phyloP scores from a whole-genome alignment of 139 green algal genomes.

The Monoraphidium neglectum region DNA sequence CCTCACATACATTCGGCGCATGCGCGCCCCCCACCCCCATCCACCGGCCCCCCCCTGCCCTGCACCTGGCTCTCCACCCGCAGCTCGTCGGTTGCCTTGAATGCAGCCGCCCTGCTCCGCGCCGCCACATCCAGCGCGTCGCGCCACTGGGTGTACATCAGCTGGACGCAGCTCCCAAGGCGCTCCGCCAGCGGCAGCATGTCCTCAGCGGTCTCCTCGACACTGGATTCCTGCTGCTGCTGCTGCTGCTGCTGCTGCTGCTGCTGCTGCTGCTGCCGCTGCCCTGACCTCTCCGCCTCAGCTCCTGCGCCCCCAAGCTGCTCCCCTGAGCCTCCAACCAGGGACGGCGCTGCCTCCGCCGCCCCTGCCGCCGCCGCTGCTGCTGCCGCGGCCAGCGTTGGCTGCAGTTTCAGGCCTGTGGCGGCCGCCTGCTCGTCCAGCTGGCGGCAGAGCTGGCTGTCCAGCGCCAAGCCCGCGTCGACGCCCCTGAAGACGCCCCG shows the following conservation, averaged over 20 bases:
- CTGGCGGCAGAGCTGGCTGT: background rate
- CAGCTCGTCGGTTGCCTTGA: slow-evolving; percentile 12
- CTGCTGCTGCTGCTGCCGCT: background rate
- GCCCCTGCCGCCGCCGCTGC: background rate
- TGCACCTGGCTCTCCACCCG: slow-evolving; percentile 12
- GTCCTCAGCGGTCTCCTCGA: background rate
- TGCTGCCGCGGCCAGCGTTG: background rate
- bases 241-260: background rate
- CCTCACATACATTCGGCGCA: too few relatives aligned
- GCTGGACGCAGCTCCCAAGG: slow-evolving; percentile 11
- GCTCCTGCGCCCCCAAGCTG: background rate
- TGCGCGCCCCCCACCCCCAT: too few relatives aligned
- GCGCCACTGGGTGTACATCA: slow-evolving; percentile 23
- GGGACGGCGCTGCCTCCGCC: background rate
- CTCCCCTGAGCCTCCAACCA: background rate
- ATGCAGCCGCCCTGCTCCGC: too few relatives aligned
- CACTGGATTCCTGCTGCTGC: background rate
- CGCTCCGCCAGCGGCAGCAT: slow-evolving; percentile 19
- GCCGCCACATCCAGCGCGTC: slow-evolving; percentile 1
- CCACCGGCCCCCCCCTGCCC: too few relatives aligned
- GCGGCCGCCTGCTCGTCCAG: background rate
- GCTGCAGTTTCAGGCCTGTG: background rate
- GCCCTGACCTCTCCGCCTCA: background rate
- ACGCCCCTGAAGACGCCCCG: slow-evolving; percentile 11
- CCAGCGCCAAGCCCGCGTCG: slow-evolving; percentile 5